Base-by-base conservation (phyloP, 345 rosid species). In the Durio zibethinus region DNA sequence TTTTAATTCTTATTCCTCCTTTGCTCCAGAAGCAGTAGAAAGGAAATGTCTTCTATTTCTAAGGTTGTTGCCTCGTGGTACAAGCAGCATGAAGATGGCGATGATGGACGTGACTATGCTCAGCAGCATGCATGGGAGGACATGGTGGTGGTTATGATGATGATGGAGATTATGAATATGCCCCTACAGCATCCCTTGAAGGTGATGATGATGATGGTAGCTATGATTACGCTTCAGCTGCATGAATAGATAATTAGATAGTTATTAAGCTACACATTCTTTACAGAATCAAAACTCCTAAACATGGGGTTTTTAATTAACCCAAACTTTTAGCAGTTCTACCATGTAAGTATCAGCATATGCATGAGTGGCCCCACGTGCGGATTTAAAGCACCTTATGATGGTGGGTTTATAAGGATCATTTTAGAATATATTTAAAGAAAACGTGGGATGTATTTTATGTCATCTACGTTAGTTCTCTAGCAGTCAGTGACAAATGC, bases 211-310 rank as follows among this genome's bases (percentile, higher is more conserved):
- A 75, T 64, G 29, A 62, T 45, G 78, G 50, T 43, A 11, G 60
- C 71, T 75, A 62, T 31, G 71, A 75, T 62, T 75, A 47, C 65
- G 72, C 78, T 35, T 63, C 78, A 25, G 72, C 78, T 65, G 78
- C 78, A 48, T 76, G 48, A 75, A 18, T 40, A 10, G 33, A 62
- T 20, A n/a, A 20, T 47, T 25, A 43, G 47, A 40, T 43, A 75
- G 9, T 11, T 18, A 12, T 38, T 59, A 42, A 7, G 64, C 21
- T 15, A 45, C 2, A 9, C 47, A 72, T 29, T 48, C 45, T 53
- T 33, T 11, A 35, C 29, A 33, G 45, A 27, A 14, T 33, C 56
- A 60, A 43, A 45, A 31, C 20, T 70, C 50, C 72, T 48, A 63
- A 75, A 48, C 45, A 61, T 11, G 54, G 45, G 29, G 21, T 18